These are phyloP conservation scores for Eucalyptus cloeziana DNA, from an alignment of 345 rosid genomes.

Conservation along the genomic window DNA sequence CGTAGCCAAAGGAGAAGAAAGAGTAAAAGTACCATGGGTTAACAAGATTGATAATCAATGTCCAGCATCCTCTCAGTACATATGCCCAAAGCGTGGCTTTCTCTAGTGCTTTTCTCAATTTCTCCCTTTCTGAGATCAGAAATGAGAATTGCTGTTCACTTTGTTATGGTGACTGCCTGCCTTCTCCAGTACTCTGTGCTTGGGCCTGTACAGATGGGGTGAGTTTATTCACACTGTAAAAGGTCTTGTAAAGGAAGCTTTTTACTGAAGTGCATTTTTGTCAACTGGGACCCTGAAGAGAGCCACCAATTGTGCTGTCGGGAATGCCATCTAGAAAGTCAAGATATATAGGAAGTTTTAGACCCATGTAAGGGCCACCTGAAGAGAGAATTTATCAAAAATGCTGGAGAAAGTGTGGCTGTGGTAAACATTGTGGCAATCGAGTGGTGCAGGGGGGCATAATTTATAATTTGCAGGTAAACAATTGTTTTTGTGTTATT, in stretches of 20 bases:
- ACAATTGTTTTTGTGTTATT: neutral
- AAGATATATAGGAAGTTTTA: slow-evolving; percentile 26
- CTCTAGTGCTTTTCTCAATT: slow-evolving; percentile 41
- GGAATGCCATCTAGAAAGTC: slow-evolving; percentile 66
- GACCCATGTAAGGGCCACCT: slow-evolving; percentile 85
- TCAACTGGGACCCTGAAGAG: slow-evolving; percentile 37
- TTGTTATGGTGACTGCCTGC: slow-evolving; percentile 63
- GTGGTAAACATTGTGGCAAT: slow-evolving; percentile 68
- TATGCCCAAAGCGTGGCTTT: slow-evolving; percentile 37
- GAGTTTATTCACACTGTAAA: slow-evolving; percentile 38
- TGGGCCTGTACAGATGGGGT: slow-evolving; percentile 35
- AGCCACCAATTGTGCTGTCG: slow-evolving; percentile 40
- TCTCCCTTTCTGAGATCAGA: slow-evolving; percentile 45
- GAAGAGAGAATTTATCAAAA: slow-evolving; percentile 59
- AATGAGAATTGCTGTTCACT: slow-evolving; percentile 40
- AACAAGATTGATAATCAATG: slow-evolving; percentile 44
- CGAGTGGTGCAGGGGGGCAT: slow-evolving; percentile 87
- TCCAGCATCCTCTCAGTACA: slow-evolving; percentile 57
- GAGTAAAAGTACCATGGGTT: slow-evolving; percentile 52
- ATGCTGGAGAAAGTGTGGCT: slow-evolving; percentile 91
- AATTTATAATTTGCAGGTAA: slow-evolving; percentile 64
- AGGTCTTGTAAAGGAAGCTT: slow-evolving; percentile 45
- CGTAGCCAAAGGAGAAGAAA: slow-evolving; percentile 66
- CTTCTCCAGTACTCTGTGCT: slow-evolving; percentile 30
- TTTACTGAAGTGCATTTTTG: slow-evolving; percentile 45